Conservation (phyloP, 306 rosid genomes). For the Lathyrus tuberosus region DNA sequence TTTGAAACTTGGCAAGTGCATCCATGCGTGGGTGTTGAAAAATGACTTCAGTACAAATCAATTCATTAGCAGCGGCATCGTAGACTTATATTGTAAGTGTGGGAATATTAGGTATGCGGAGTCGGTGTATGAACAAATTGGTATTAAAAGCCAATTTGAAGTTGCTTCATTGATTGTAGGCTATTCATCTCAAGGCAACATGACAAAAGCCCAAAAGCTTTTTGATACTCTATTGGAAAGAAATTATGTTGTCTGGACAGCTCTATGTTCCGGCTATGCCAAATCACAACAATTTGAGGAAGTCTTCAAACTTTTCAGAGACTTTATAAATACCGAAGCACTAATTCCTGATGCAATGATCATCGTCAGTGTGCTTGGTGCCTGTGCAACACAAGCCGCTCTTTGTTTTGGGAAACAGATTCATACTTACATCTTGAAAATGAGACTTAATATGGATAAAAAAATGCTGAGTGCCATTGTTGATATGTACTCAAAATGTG, state of each 20-base stretch:
- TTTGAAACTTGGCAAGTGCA: conserved; percentile 59
- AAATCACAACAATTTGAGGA: conserved; percentile 62
- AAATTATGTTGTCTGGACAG: conserved; percentile 68
- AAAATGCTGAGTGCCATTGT: conserved; percentile 65
- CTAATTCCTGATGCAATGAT: conserved; percentile 54
- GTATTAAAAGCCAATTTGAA: conserved; percentile 48
- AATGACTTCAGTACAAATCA: conserved; percentile 51
- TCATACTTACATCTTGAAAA: conserved; percentile 65
- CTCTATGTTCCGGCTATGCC: conserved; percentile 71
- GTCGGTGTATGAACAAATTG: conserved; percentile 44
- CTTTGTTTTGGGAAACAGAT: conserved; percentile 73
- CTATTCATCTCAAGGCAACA: conserved; percentile 67
- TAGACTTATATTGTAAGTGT: conserved; percentile 76
- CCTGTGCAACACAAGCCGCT: conserved; percentile 70
- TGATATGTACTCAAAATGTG: conserved; percentile 91
- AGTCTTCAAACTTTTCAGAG: conserved; percentile 63
- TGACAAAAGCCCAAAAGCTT: conserved; percentile 61
- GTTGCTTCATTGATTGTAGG: conserved; percentile 63
- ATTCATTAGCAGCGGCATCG: conserved; percentile 65
- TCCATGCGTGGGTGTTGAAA: conserved; percentile 71
- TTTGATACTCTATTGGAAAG: conserved; percentile 61
- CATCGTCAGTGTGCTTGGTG: conserved; percentile 60
- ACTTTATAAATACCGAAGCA: conserved; percentile 46
- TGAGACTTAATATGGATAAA: conserved; percentile 47
- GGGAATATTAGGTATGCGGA: conserved; percentile 68